A percentile compares a stretch with the other conserved stretches of the same genome.
Evolutionary conservation across 768 basidiomycete species (phyloP).

Genomic region (Daedalea quercina): DNA sequence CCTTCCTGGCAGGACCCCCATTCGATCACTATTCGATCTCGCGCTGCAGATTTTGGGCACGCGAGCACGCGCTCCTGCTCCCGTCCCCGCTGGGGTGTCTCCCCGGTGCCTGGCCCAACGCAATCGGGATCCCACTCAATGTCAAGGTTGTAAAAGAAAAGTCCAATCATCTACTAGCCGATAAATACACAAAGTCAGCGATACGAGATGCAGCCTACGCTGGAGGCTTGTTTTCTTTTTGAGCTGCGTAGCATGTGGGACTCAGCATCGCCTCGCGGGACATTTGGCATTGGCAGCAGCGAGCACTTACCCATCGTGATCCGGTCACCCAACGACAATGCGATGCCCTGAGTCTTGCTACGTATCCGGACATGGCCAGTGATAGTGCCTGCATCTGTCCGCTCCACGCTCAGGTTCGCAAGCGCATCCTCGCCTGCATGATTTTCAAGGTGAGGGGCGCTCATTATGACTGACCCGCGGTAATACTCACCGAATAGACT

Average conservation of each 20-base stretch:
- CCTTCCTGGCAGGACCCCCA: neutral
- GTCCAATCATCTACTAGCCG: constrained; percentile 5
- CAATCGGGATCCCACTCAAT: no score
- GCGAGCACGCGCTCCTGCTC: no score
- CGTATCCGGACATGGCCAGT: constrained; percentile 94
- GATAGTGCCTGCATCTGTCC: constrained; percentile 73
- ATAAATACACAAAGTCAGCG: constrained; percentile 10
- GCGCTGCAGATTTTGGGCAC: no score
- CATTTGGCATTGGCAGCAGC: neutral
- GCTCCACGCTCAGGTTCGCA: constrained; percentile 90
- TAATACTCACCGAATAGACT: constrained; percentile 77
- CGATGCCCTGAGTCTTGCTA: constrained; percentile 97
- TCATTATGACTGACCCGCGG: neutral
- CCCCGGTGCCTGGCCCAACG: no score
- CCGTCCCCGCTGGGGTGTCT: no score
- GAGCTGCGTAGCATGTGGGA: constrained; percentile 24
- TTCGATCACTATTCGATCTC: no score
- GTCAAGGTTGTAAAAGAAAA: neutral
- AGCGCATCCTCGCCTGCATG: constrained; percentile 85
- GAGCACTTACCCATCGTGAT: constrained; percentile 53
- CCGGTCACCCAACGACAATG: constrained; percentile 86
- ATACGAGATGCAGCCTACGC: constrained; percentile 13
- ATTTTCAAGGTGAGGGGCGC: neutral
- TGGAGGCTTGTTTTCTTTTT: constrained; percentile 35
- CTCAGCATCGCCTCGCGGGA: neutral